Evolutionary conservation across 2,329 filamentous ascomycete genomes (phyloP).

Genomic region (Neonectria neomacrospora): DNA sequence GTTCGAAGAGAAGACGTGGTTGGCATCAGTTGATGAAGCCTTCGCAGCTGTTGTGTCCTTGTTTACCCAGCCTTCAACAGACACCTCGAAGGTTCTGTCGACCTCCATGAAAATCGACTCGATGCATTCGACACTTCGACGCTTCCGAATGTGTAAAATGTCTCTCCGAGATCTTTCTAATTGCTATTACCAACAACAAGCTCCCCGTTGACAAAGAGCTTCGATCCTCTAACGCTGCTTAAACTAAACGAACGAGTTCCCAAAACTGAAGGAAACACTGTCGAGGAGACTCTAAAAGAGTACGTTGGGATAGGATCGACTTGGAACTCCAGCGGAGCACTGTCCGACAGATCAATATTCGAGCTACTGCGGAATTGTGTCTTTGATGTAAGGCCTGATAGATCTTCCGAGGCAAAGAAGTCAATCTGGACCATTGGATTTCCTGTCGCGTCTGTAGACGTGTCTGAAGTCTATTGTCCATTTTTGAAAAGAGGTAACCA

Average conservation of each 20-base stretch:
- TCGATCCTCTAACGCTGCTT: slow-evolving; percentile 16
- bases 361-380: slow-evolving; percentile 22
- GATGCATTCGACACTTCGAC: slow-evolving; percentile 20
- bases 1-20: slow-evolving; percentile 23
- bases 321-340: slow-evolving; percentile 7
- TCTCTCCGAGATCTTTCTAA: slow-evolving; percentile 12
- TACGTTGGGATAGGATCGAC: slow-evolving; percentile 14
- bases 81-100: not conserved
- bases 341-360: slow-evolving; percentile 15
- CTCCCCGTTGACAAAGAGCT: slow-evolving; percentile 13
- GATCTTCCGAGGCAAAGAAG: slow-evolving; percentile 11
- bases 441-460: not conserved
- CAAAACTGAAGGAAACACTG: slow-evolving; percentile 8
- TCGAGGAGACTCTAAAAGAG: slow-evolving; percentile 12
- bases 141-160: slow-evolving; percentile 26
- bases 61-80: slow-evolving; percentile 16
- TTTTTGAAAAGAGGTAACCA: slow-evolving; percentile 20
- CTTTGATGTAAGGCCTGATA: slow-evolving; percentile 6
- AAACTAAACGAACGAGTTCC: slow-evolving; percentile 6
- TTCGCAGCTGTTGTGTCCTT: not conserved
- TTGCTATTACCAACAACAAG: slow-evolving; percentile 19
- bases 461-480: not conserved
- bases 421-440: slow-evolving; percentile 8
- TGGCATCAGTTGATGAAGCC: not conserved
- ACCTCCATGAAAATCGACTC: slow-evolving; percentile 6